A percentile compares a stretch with the other conserved stretches of the same genome.
These are phyloP conservation scores for Termitomyces sp. DNA, from an alignment of 768 basidiomycete genomes.

Conservation along the genomic window DNA sequence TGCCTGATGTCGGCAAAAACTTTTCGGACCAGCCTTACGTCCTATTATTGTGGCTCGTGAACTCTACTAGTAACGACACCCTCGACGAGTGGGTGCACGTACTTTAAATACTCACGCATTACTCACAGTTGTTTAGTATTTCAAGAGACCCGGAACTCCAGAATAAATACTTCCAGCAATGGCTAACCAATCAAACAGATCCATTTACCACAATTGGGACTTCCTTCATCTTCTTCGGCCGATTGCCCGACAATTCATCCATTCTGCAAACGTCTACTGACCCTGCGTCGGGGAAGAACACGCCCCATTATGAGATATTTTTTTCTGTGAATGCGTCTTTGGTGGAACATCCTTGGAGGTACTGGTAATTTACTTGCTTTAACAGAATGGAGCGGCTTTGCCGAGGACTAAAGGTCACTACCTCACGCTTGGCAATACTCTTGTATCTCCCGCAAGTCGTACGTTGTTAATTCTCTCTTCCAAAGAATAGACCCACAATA, in stretches of 20 bases:
- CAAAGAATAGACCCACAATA: neutral
- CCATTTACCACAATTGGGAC: slow-evolving; percentile 18
- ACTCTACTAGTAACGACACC: slow-evolving; percentile 22
- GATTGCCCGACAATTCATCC: slow-evolving; percentile 19
- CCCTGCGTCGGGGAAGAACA: slow-evolving; percentile 25
- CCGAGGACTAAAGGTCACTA: neutral
- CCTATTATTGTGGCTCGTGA: slow-evolving; percentile 24
- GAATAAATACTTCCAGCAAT: slow-evolving; percentile 20
- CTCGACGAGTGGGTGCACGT: neutral
- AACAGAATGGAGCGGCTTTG: slow-evolving; percentile 1
- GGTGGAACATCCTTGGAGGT: neutral
- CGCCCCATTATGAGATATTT: slow-evolving; percentile 28
- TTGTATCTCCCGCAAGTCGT: slow-evolving; percentile 9
- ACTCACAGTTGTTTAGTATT: neutral
- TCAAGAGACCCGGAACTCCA: slow-evolving; percentile 15
- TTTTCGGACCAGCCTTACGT: neutral
- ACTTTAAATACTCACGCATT: neutral
- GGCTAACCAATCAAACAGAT: slow-evolving; percentile 25
- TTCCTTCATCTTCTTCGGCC: slow-evolving; percentile 23
- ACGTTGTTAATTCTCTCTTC: neutral
- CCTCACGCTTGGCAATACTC: neutral
- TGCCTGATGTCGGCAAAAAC: slow-evolving; percentile 13
- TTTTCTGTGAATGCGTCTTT: slow-evolving; percentile 17
- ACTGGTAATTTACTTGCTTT: neutral
- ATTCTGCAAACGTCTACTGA: slow-evolving; percentile 21